Evolutionary conservation across 2,329 filamentous ascomycete genomes (phyloP), one percentile per base, ranked within the genome.

Genomic region (Pseudogymnoascus sp.): DNA sequence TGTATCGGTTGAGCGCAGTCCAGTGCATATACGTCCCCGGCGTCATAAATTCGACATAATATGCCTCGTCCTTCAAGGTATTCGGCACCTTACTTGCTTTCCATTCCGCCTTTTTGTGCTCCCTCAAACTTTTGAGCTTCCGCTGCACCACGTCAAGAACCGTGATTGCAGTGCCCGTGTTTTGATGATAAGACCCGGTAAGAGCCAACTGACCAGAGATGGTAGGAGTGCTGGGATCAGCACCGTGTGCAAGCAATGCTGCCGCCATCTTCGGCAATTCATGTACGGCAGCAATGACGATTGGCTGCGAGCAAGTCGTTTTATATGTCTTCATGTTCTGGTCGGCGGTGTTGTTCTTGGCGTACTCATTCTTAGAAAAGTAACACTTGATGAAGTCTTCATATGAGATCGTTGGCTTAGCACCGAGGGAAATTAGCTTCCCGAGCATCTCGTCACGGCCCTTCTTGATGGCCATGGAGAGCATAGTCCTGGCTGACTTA

Each of bases 391-490:
- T 75, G 81, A 85, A 92, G 2, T 78, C 78, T 33, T 87, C 84
- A 64, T 88, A 88, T 7, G 84, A 79, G 35, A 92, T 79, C 0
- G 80, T 73, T 0, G 84, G 75, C 1, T 79, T 75, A 1, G 88
- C 86, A 1, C 89, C 90, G 5, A 79, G 77, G 2, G 85, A 79
- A 1, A 95, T 79, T 1, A 95, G 76, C 65, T 83, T 85, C 31
- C 82, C 69, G 0, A 83, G 83, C 35, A 86, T 75, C 1, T 79
- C 74, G 1, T 76, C 63, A 65, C 90, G 80, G 7, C 78, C 79
- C 1, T 77, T 75, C 15, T 76, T 70, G 50, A 91, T 80, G 0
- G 89, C 88, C 4, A 77, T 79, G 63, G 83, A 78, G 19, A 93
- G 73, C 1, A 85, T 82, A 1, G 79, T 81, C 10, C 75, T 74